Conservation (phyloP, 2,329 filamentous ascomycete genomes). For the Talaromyces sp. region DNA sequence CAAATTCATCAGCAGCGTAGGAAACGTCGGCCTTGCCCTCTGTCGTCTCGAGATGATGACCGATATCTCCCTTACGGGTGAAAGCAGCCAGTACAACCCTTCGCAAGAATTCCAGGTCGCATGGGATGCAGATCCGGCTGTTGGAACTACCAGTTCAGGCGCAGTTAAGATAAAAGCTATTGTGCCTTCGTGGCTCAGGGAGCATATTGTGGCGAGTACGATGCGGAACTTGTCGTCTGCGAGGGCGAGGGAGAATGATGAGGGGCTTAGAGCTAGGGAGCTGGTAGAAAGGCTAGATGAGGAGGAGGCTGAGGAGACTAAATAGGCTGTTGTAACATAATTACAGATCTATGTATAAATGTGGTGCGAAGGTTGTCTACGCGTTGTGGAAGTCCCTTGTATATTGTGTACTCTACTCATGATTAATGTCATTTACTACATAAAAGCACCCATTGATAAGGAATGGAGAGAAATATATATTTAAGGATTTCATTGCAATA, state of each 20-base stretch:
- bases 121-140: conserved; percentile 45
- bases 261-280: conserved; percentile 36
- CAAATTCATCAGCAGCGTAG: conserved; percentile 74
- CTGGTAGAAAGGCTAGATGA: conserved; percentile 40
- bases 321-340: background rate
- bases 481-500: background rate
- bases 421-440: background rate
- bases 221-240: conserved; percentile 34
- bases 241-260: conserved; percentile 23
- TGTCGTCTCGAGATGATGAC: conserved; percentile 92
- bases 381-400: background rate
- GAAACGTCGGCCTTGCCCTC: conserved; percentile 82
- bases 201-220: conserved; percentile 43
- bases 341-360: too few species aligned
- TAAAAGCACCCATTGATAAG: background rate
- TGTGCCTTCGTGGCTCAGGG: conserved; percentile 71
- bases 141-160: conserved; percentile 22
- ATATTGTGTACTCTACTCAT: conserved; percentile 7
- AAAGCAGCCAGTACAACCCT: conserved; percentile 60
- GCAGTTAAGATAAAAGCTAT: conserved; percentile 70
- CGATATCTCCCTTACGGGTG: conserved; percentile 68
- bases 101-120: conserved; percentile 63
- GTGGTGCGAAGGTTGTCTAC: background rate
- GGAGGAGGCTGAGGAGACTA: conserved; percentile 27
- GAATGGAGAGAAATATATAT: background rate